These are phyloP conservation scores for Sporothrix schenckii DNA, from an alignment of 2,329 filamentous ascomycete genomes.

Conservation along the genomic window DNA sequence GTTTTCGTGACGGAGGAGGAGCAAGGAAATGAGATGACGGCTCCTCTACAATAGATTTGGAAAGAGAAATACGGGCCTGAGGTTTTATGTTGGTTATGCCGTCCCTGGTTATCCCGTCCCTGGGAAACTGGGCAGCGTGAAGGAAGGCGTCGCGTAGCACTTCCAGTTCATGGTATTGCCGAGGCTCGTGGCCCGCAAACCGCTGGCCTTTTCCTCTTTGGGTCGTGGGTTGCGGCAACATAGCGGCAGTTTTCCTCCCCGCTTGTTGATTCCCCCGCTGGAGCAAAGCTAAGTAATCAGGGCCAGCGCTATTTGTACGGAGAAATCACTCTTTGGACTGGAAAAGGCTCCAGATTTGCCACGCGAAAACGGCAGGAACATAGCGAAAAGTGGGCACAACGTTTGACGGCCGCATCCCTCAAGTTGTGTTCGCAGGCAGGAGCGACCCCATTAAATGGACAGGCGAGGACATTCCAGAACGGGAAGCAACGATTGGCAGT, in stretches of 20 bases:
- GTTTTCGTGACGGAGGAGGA: neutral
- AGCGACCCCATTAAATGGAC: neutral
- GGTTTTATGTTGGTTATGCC: neutral
- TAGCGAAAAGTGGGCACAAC: constrained; percentile 17
- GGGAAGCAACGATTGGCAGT: neutral
- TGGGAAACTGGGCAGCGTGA: neutral
- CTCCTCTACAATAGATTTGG: neutral
- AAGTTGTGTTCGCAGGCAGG: neutral
- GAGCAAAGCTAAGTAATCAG: neutral
- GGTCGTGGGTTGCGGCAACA: constrained; percentile 28
- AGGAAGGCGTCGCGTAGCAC: constrained; percentile 6
- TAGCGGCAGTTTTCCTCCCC: constrained; percentile 29
- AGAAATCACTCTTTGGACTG: constrained; percentile 12
- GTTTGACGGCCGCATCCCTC: neutral
- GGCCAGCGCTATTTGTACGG: neutral
- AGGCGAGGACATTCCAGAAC: neutral
- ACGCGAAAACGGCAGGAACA: constrained; percentile 26
- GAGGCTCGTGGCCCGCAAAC: constrained; percentile 26
- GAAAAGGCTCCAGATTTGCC: neutral
- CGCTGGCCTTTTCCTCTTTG: constrained; percentile 23
- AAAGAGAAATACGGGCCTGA: neutral
- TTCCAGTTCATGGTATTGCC: constrained; percentile 21
- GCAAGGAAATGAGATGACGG: neutral
- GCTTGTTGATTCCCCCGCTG: constrained; percentile 29
- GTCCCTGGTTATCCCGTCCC: no score